A percentile compares a stretch with the other conserved stretches of the same genome.
Evolutionary conservation across 805 yeast species (phyloP).

Genomic region (Spencermartinsiella europaea): DNA sequence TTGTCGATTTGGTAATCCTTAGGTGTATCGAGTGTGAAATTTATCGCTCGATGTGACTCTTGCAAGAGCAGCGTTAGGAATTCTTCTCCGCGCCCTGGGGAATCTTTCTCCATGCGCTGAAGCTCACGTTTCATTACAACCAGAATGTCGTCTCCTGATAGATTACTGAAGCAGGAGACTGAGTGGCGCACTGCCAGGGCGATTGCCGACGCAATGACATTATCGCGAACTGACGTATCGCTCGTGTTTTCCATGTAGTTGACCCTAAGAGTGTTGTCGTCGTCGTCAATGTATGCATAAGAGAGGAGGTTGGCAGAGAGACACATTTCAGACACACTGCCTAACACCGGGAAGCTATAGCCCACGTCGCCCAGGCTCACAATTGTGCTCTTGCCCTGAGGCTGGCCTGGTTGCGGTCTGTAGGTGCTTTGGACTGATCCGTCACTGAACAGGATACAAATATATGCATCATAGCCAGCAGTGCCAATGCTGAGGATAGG

Average conservation of each 20-base stretch:
- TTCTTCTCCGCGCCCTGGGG: slow-evolving; percentile 25
- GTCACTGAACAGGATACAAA: slow-evolving; percentile 10
- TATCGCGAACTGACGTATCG: slow-evolving; percentile 5
- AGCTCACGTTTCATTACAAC: slow-evolving; percentile 50
- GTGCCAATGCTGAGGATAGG: slow-evolving; percentile 13
- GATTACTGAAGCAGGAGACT: slow-evolving; percentile 60
- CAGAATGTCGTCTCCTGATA: slow-evolving; percentile 65
- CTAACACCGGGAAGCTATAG: slow-evolving; percentile 16
- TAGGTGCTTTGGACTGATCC: slow-evolving; percentile 18
- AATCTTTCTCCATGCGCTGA: slow-evolving; percentile 23
- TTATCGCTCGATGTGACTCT: slow-evolving; percentile 73
- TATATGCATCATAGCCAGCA: slow-evolving; percentile 16
- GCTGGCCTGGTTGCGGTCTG: slow-evolving; percentile 5
- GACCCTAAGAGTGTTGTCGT: slow-evolving; percentile 17
- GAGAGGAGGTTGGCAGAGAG: slow-evolving; percentile 32
- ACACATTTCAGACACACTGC: slow-evolving; percentile 20
- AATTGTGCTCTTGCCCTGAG: slow-evolving; percentile 14
- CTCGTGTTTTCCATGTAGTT: slow-evolving; percentile 14
- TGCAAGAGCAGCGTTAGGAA: slow-evolving; percentile 43
- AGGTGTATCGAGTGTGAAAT: slow-evolving; percentile 62
- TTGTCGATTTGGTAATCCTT: slow-evolving; percentile 69
- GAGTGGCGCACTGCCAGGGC: slow-evolving; percentile 66
- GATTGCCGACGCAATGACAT: slow-evolving; percentile 35
- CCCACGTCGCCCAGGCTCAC: slow-evolving; percentile 19
- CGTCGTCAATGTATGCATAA: slow-evolving; percentile 20